Evolutionary conservation across 352 stramenopile species (phyloP), one percentile per base, ranked within the genome.

Genomic region (Phytophthora sansomeana): DNA sequence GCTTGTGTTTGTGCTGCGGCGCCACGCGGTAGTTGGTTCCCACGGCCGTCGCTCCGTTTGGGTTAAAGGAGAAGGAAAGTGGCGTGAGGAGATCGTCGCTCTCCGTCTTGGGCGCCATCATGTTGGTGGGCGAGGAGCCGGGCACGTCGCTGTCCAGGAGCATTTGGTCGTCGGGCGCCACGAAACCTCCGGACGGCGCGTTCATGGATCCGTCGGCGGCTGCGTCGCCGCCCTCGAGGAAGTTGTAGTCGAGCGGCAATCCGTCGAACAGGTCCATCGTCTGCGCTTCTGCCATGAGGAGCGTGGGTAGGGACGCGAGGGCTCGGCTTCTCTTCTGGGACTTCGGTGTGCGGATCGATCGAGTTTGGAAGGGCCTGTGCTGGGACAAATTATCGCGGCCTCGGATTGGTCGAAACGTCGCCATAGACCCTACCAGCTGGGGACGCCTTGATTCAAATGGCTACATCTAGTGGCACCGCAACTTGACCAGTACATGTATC

Each of bases 1-100:
- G 79, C 71, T 88, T 88, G 74, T 88, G 79, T 50, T 80, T 80
- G 60, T 88, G 77, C 58, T 86, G 77, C 21, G 79, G 67, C 9
- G 79, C 74, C 32, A 75, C 63, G 47, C 67, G 77, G 61, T 86
- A 88, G 42, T 62, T 69, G 11, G 51, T 30, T 8, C 32, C 58
- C 26, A 16, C 42, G 10, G 60, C 11, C 19, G 60, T 28, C 11
- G 41, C 33, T 5, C 35, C 60, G 35, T 58, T 71, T 7, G 60
- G n/a, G 42, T 77, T 66, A 36, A 82, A 82, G 11, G 70, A 70
- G 58, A 87, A 78, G 35, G 28, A 58, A 21, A 81, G 73, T 16
- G 78, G 73, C 36, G 69, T 80, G 14, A 81, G 66, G 13, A 87
- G 65, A 49, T 87, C 76, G n/a, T 81, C 63, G 38, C 72, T 58